Conservation (phyloP, 768 basidiomycete species). For the Russula dissimulans region DNA sequence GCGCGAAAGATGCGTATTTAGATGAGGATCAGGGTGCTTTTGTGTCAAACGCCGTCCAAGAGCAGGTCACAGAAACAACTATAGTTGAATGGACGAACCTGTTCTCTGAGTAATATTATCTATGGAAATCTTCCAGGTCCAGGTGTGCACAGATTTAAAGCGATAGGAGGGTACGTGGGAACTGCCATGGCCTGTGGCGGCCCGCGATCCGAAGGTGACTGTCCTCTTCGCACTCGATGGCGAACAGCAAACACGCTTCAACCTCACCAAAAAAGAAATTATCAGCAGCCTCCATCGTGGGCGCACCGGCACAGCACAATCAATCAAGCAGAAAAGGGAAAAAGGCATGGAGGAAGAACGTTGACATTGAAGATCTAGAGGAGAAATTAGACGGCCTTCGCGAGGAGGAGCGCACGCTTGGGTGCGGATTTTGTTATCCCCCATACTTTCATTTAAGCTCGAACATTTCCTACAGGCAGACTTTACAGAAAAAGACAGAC, state of each 20-base stretch:
- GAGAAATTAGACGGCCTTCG: constrained; percentile 63
- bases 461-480: constrained; percentile 34
- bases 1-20: not conserved
- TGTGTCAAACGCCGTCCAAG: not conserved
- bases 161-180: too few relatives aligned
- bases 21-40: not conserved
- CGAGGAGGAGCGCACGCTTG: constrained; percentile 71
- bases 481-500: constrained; percentile 58
- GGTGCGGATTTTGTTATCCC: constrained; percentile 38
- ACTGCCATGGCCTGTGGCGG: too few relatives aligned
- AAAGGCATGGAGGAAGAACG: constrained; percentile 87
- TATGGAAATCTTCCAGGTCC: not conserved
- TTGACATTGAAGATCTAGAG: constrained; percentile 76
- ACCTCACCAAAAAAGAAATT: constrained; percentile 2
- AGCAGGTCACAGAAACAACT: not conserved
- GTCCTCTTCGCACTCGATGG: not conserved
- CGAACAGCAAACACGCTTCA: not conserved
- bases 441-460: not conserved
- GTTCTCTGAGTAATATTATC: not conserved
- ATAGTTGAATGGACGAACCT: not conserved
- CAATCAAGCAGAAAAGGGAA: constrained; percentile 87
- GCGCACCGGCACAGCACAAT: constrained; percentile 50
- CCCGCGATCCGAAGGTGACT: too few relatives aligned
- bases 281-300: constrained; percentile 24
- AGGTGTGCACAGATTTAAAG: too few relatives aligned